Evolutionary conservation across 352 stramenopile species (phyloP).

Genomic region (Phytophthora cactorum): DNA sequence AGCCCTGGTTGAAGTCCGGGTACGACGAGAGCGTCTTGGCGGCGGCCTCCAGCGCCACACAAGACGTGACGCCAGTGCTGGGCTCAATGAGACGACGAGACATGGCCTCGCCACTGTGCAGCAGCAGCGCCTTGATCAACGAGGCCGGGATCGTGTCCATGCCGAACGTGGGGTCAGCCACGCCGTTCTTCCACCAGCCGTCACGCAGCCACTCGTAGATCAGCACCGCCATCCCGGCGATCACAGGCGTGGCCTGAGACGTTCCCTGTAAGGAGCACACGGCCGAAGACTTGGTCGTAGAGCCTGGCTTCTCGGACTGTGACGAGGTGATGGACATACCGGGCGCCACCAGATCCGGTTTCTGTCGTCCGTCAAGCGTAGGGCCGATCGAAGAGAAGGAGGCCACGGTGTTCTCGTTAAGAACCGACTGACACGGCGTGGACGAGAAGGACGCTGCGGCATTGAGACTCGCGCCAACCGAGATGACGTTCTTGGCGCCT

Average conservation of each 20-base stretch:
- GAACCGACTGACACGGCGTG: constrained; percentile 49
- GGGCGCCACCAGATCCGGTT: constrained; percentile 80
- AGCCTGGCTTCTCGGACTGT: constrained; percentile 55
- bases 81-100: constrained; percentile 51
- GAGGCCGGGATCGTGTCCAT: constrained; percentile 63
- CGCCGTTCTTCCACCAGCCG: constrained; percentile 77
- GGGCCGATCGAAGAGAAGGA: constrained; percentile 77
- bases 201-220: constrained; percentile 90
- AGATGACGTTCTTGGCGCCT: constrained; percentile 87
- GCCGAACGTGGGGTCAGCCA: constrained; percentile 60
- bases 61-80: constrained; percentile 55
- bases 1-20: constrained; percentile 79
- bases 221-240: constrained; percentile 79
- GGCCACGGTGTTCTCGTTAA: constrained; percentile 72
- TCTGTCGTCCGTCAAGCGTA: constrained; percentile 72
- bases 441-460: constrained; percentile 53
- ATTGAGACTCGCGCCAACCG: constrained; percentile 78
- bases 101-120: constrained; percentile 81
- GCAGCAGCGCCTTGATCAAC: constrained; percentile 85
- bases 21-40: constrained; percentile 44
- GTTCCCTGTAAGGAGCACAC: constrained; percentile 74
- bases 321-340: constrained; percentile 77
- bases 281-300: constrained; percentile 46
- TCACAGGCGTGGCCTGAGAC: constrained; percentile 83
- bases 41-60: constrained; percentile 49